A percentile compares a stretch with the other conserved stretches of the same genome.
Conservation (phyloP, 139 green algal genomes). For the Picochlorum sp. region DNA sequence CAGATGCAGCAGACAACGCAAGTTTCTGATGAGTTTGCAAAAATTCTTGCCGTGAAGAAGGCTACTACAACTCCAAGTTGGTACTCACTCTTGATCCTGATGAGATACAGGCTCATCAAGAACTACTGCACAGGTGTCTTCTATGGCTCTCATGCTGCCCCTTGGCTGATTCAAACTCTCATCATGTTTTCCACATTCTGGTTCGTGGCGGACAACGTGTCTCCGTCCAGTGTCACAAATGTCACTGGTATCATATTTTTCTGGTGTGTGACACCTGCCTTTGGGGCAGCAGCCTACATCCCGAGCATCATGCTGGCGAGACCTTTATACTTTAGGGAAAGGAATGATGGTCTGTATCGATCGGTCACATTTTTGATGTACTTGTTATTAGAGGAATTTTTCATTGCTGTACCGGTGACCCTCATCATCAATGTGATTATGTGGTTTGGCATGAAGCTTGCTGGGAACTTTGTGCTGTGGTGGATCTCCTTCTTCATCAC, state of each 20-base stretch:
- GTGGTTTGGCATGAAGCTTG: constrained; percentile 37
- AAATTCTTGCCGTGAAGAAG: constrained; percentile 5
- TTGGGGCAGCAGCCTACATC: constrained; percentile 5
- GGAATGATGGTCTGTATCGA: constrained; percentile 17
- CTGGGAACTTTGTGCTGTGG: constrained; percentile 29
- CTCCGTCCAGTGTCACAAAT: constrained; percentile 3
- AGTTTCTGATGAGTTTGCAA: not conserved
- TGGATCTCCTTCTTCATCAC: constrained; percentile 17
- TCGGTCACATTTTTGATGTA: constrained; percentile 12
- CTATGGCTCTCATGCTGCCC: constrained; percentile 3
- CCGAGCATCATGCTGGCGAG: constrained; percentile 10
- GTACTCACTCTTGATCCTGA: not conserved
- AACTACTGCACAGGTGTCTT: constrained; percentile 5
- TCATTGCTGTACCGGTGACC: constrained; percentile 15
- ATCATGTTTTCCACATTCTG: constrained; percentile 12
- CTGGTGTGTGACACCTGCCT: constrained; percentile 10
- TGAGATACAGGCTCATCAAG: constrained; percentile 1
- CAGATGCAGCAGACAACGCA: not conserved
- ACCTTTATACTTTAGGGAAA: constrained; percentile 13
- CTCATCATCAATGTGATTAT: constrained; percentile 18
- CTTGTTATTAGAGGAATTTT: constrained; percentile 13
- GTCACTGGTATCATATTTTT: constrained; percentile 10
- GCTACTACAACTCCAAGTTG: constrained; percentile 6
- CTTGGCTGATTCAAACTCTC: constrained; percentile 6
- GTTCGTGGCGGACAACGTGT: constrained; percentile 1